phyloP scores from a whole-genome alignment of 2,329 filamentous ascomycete genomes.

The Cladosporium sp. region DNA sequence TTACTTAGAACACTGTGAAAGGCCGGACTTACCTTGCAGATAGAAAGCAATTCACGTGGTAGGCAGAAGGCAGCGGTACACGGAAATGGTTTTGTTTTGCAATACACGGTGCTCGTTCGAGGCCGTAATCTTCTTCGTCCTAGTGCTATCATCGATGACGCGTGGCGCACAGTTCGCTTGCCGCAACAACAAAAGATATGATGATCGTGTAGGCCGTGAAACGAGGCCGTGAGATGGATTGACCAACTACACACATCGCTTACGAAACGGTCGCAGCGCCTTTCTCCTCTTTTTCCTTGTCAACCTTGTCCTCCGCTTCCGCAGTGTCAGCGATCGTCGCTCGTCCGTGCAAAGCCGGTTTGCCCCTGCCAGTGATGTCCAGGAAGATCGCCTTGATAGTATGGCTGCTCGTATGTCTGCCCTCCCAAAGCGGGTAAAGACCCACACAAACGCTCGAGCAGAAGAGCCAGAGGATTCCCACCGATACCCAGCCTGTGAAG shows the following conservation, averaged over 20 bases:
- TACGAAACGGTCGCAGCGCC: background rate
- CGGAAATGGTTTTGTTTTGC: too few species aligned
- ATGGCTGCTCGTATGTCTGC: conserved; percentile 60
- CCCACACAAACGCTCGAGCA: conserved; percentile 69
- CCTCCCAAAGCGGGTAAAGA: conserved; percentile 77
- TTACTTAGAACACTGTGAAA: too few species aligned
- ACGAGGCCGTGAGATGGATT: too few species aligned
- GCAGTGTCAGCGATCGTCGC: conserved; percentile 26
- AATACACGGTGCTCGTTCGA: too few species aligned
- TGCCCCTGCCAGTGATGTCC: conserved; percentile 50
- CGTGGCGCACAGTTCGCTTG: too few species aligned
- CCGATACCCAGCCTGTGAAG: conserved; percentile 44
- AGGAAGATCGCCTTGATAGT: conserved; percentile 59
- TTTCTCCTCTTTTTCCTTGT: background rate
- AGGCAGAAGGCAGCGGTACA: too few species aligned
- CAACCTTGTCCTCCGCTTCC: background rate
- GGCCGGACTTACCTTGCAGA: too few species aligned
- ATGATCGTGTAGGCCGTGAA: too few species aligned
- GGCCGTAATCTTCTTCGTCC: too few species aligned
- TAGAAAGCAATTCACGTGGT: too few species aligned
- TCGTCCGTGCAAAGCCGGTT: conserved; percentile 28
- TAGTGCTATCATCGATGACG: too few species aligned
- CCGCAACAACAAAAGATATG: too few species aligned
- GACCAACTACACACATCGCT: background rate
- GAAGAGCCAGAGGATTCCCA: conserved; percentile 49